phyloP scores from a whole-genome alignment of 441 rosid genomes.

The Croton setiger region DNA sequence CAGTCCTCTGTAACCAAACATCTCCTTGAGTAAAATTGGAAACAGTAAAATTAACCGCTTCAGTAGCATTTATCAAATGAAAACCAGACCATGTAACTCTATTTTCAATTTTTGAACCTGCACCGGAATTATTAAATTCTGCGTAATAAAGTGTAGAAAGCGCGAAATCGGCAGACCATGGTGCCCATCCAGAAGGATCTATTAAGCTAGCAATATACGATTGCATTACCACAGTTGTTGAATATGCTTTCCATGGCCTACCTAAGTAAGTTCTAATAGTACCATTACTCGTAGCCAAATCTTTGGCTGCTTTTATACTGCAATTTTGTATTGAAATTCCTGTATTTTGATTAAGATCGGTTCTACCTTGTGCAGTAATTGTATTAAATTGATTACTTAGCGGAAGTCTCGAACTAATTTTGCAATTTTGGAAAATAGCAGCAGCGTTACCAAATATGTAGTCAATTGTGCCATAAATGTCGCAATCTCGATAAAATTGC shows the following conservation, averaged over 20 bases:
- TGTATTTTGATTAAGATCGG: slow-evolving; percentile 74
- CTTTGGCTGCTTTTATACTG: slow-evolving; percentile 45
- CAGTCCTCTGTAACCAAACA: slow-evolving; percentile 63
- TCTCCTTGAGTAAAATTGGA: slow-evolving; percentile 47
- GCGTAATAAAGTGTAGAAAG: slow-evolving; percentile 53
- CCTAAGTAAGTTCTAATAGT: slow-evolving; percentile 53
- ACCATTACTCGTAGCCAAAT: slow-evolving; percentile 36
- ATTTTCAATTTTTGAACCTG: slow-evolving; percentile 36
- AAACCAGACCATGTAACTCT: slow-evolving; percentile 68
- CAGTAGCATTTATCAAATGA: slow-evolving; percentile 45
- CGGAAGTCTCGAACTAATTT: slow-evolving; percentile 51
- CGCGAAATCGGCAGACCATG: slow-evolving; percentile 53
- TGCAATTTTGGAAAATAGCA: slow-evolving; percentile 61
- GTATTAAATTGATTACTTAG: slow-evolving; percentile 55
- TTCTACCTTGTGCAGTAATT: slow-evolving; percentile 75
- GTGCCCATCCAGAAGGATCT: slow-evolving; percentile 63
- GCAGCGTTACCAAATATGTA: slow-evolving; percentile 86
- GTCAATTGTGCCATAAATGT: slow-evolving; percentile 68
- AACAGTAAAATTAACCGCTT: slow-evolving; percentile 54
- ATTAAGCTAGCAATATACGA: slow-evolving; percentile 42
- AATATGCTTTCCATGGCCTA: slow-evolving; percentile 75
- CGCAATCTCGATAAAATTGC: slow-evolving; percentile 66
- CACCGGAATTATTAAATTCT: slow-evolving; percentile 56
- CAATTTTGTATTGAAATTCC: slow-evolving; percentile 71
- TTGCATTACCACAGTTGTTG: slow-evolving; percentile 60